Evolutionary conservation across 331 rosid genomes (phyloP), one percentile per base, ranked within the genome.

Genomic region (Rosa hybrid): DNA sequence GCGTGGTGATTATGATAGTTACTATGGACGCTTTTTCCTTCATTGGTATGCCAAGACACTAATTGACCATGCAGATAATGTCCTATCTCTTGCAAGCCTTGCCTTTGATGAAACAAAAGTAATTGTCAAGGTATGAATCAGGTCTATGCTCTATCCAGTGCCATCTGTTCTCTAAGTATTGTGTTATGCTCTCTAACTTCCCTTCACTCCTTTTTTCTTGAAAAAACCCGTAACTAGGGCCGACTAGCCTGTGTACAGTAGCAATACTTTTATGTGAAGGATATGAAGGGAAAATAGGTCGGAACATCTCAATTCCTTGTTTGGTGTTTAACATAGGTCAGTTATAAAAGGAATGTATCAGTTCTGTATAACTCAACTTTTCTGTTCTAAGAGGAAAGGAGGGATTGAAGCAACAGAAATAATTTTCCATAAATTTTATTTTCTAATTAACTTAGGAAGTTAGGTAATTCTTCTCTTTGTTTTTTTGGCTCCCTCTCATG

Each of bases 1-100:
- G 56, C 87, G 93, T 39, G 99, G 99, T 76, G 99, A 93, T 82
- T 96, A 96, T 23, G 98, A 89, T 87, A 93, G 92, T 85, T 96
- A 91, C 86, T 93, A 96, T 79, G 99, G 99, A 30, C 97, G 97
- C 50, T 96, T 96, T 90, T 96, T 96, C 88, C 93, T 96, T 80
- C 90, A 88, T 72, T 96, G 99, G 99, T 96, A 96, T 87, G 90
- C 94, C 78, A 94, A 93, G 88, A 71, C 86, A 49, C 86, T 96
- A 80, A 87, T 89, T 84, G 86, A 89, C 77, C 99, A 96, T 73
- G 99, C 91, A 10, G 98, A 96, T 87, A 93, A 88, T 83, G 97
- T 96, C 56, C 80, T 96, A 87, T 96, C 99, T 85, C 97, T 96
- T 83, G 97, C 98, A 82, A 91, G 64, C 90, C 98, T 93, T 78